These are phyloP conservation scores for Zopfochytrium polystomum DNA, from an alignment of 371 early-diverging fungal species.

Conservation along the genomic window DNA sequence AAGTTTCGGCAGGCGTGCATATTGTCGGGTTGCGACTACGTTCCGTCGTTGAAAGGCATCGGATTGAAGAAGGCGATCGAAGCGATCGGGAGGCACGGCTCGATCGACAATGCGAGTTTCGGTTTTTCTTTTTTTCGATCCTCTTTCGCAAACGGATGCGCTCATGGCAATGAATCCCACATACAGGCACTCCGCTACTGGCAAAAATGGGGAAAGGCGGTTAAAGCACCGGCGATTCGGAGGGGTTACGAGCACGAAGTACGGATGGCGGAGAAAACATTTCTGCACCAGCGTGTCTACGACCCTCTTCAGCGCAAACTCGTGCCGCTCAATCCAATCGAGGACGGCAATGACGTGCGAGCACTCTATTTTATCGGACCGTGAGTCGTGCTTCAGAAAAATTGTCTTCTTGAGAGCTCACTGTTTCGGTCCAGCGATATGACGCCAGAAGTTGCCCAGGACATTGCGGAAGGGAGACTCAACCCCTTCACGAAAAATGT, in stretches of 20 bases:
- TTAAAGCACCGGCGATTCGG: slow-evolving; percentile 37
- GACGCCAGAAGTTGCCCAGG: slow-evolving; percentile 42
- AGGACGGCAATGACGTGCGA: slow-evolving; percentile 24
- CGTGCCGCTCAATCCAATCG: slow-evolving; percentile 56
- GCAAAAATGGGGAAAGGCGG: slow-evolving; percentile 34
- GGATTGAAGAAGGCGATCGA: slow-evolving; percentile 83
- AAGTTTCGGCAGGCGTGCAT: slow-evolving; percentile 90
- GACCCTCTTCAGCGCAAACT: slow-evolving; percentile 53
- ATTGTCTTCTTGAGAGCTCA: neutral
- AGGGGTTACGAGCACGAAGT: slow-evolving; percentile 62
- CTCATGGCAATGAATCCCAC: neutral
- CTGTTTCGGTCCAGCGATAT: slow-evolving; percentile 11
- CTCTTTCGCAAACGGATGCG: neutral
- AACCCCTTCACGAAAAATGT: slow-evolving; percentile 42
- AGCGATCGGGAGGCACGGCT: slow-evolving; percentile 52
- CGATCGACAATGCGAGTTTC: slow-evolving; percentile 43
- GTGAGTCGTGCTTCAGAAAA: slow-evolving; percentile 33
- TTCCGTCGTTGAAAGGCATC: slow-evolving; percentile 77
- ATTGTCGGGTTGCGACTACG: slow-evolving; percentile 96
- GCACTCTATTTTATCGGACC: slow-evolving; percentile 45
- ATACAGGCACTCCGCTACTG: slow-evolving; percentile 28
- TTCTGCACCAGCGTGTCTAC: slow-evolving; percentile 79
- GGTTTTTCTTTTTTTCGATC: neutral
- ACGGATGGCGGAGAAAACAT: slow-evolving; percentile 71
- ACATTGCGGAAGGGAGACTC: slow-evolving; percentile 54